Evolutionary conservation across 2,329 filamentous ascomycete species (phyloP).

Genomic region (Neonectria sp.): DNA sequence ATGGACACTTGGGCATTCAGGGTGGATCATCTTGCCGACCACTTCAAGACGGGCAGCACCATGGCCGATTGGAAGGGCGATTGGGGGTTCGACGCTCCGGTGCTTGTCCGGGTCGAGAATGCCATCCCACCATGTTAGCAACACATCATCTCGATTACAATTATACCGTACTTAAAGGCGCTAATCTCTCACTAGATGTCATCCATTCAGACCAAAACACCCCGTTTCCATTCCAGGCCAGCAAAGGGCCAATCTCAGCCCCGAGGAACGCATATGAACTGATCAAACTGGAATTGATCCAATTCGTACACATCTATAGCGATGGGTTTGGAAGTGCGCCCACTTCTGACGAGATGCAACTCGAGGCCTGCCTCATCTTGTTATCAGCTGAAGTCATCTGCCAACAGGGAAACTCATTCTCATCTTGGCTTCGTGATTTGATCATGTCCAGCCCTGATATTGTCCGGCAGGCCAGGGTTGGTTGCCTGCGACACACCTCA

Average conservation of each 20-base stretch:
- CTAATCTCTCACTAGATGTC: slow-evolving; percentile 9
- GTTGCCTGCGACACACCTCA: slow-evolving; percentile 13
- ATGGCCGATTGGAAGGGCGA: slow-evolving; percentile 60
- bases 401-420: slow-evolving; percentile 7
- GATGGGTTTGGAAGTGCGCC: slow-evolving; percentile 14
- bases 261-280: slow-evolving; percentile 27
- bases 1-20: slow-evolving; percentile 54
- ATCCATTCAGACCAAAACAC: slow-evolving; percentile 25
- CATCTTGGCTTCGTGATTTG: slow-evolving; percentile 34
- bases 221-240: slow-evolving; percentile 32
- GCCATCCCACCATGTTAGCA: slow-evolving; percentile 53
- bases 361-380: slow-evolving; percentile 31
- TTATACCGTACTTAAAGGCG: not conserved
- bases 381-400: slow-evolving; percentile 27
- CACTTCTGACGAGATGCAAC: slow-evolving; percentile 28
- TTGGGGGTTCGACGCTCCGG: slow-evolving; percentile 55
- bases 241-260: slow-evolving; percentile 19
- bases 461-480: slow-evolving; percentile 19
- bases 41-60: slow-evolving; percentile 55
- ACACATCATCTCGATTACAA: not conserved
- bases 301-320: slow-evolving; percentile 27
- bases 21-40: slow-evolving; percentile 56
- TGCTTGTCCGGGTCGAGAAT: slow-evolving; percentile 55
- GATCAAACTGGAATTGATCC: slow-evolving; percentile 28
- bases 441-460: slow-evolving; percentile 26